Base-by-base conservation (phyloP, 2,329 filamentous ascomycete species). In the Tolypocladium sp. region DNA sequence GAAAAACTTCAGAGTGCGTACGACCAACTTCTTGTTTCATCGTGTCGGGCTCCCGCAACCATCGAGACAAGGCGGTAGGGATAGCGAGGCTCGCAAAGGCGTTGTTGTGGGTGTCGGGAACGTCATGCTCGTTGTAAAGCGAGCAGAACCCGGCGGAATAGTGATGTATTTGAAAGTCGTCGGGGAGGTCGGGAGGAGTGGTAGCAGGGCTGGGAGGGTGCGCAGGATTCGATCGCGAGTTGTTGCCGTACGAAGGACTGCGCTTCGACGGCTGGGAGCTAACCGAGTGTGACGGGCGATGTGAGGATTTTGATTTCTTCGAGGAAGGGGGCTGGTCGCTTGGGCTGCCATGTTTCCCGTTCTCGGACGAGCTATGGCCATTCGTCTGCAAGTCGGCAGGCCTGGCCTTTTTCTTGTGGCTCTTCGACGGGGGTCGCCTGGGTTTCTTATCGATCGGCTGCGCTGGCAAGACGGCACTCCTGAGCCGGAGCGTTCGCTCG, bases 391-490 rank as follows among this genome's bases (percentile, higher is more conserved):
- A 72, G 51, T 86, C 85, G 35, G 74, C 76, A 12, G 92, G 90
- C 70, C 92, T 95, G 42, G 82, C 73, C 74, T 92, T 96, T 79
- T 95, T 97, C 79, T 92, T 96, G 70, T 92, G 89, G 70, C 82
- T 88, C 72, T 96, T 96, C 15, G 89, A 79, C 8, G 87, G 82
- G 10, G 87, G 84, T 62, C 92, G 84, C 73, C 92, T 90, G 60
- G 84, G 66, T 76, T 90, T 90, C 74, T 88, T 86, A 71, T 92
- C 86, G 66, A 80, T 77, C 20, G 74, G 74, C 61, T 83, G 79
- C 61, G 80, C 66, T 53, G 69, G 68, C 33, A 69, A 59, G 4
- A 68, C 64, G 69, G 74, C 66, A 66, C 76, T 77, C 55, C 73
- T 73, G 62, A 88, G 81, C 61, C 85, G 84, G 68, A 91, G 87